Conservation (phyloP, 352 stramenopile species). For the Phytopythium sindhum region DNA sequence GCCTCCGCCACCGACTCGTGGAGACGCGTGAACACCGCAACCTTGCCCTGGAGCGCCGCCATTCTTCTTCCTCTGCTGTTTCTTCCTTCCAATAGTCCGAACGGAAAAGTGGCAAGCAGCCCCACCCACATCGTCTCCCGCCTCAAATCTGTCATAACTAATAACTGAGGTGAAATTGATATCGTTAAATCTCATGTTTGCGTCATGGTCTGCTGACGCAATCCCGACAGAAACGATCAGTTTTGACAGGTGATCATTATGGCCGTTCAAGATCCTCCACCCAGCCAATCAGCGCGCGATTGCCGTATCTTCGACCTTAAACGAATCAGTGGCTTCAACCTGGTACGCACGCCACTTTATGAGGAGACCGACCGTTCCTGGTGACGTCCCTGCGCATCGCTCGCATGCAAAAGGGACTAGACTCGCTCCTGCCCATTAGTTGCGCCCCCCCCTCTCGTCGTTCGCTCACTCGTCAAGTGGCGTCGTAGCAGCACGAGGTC, state of each 20-base stretch:
- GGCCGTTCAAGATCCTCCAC: too few relatives aligned
- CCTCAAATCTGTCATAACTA: background rate
- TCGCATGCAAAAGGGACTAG: background rate
- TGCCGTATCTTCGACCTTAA: too few relatives aligned
- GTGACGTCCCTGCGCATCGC: background rate
- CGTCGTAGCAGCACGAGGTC: background rate
- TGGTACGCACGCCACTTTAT: too few relatives aligned
- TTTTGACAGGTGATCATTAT: background rate
- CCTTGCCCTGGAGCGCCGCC: constrained; percentile 43
- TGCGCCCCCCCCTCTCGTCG: background rate
- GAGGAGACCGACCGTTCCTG: background rate
- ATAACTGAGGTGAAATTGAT: background rate
- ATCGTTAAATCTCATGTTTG: background rate
- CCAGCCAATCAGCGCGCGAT: too few relatives aligned
- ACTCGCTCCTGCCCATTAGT: background rate
- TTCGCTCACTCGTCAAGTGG: background rate
- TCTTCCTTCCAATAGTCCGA: background rate
- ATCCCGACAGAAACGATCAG: background rate
- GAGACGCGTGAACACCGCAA: constrained; percentile 55
- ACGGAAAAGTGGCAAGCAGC: background rate
- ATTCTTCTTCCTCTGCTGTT: background rate
- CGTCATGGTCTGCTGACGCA: background rate
- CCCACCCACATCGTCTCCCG: background rate
- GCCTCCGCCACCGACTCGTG: constrained; percentile 20
- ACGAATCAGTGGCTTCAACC: background rate